phyloP scores from a whole-genome alignment of 2,329 filamentous ascomycete species.

The Colletotrichum shisoi region DNA sequence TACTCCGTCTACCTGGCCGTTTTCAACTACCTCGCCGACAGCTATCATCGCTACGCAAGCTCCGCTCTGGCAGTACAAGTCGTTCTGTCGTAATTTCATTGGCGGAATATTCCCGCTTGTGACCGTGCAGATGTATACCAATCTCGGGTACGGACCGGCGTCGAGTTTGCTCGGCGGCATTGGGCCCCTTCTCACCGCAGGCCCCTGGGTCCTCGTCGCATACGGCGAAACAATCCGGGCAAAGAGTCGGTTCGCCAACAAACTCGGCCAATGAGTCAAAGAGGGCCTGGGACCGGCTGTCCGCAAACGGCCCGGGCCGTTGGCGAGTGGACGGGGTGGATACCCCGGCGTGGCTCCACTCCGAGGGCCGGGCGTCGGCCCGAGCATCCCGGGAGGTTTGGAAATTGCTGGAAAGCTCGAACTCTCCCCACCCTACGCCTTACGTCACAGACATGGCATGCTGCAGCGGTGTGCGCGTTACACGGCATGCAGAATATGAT shows the following conservation, averaged over 20 bases:
- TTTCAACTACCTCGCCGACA: constrained; percentile 62
- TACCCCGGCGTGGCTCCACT: neutral
- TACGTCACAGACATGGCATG: constrained; percentile 37
- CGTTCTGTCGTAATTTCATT: constrained; percentile 84
- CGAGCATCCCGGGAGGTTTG: constrained; percentile 24
- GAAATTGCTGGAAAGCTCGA: constrained; percentile 39
- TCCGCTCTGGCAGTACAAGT: constrained; percentile 86
- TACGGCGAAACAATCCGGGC: constrained; percentile 78
- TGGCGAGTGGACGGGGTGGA: neutral
- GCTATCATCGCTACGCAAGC: constrained; percentile 49
- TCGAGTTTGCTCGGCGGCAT: constrained; percentile 80
- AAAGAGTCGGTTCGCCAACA: constrained; percentile 75
- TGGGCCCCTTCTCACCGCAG: constrained; percentile 71
- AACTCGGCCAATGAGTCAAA: neutral
- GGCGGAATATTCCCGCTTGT: constrained; percentile 83
- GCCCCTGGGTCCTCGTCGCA: constrained; percentile 83
- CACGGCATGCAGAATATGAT: neutral
- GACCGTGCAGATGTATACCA: constrained; percentile 73
- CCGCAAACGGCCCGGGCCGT: neutral
- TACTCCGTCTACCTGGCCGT: constrained; percentile 64
- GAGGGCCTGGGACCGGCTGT: neutral
- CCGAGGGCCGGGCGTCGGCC: constrained; percentile 13
- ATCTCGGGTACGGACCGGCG: constrained; percentile 73
- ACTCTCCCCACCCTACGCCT: constrained; percentile 19
- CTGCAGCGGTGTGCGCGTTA: constrained; percentile 12